Evolutionary conservation across 2,329 filamentous ascomycete species (phyloP).

Genomic region (Cordyceps cicadae): DNA sequence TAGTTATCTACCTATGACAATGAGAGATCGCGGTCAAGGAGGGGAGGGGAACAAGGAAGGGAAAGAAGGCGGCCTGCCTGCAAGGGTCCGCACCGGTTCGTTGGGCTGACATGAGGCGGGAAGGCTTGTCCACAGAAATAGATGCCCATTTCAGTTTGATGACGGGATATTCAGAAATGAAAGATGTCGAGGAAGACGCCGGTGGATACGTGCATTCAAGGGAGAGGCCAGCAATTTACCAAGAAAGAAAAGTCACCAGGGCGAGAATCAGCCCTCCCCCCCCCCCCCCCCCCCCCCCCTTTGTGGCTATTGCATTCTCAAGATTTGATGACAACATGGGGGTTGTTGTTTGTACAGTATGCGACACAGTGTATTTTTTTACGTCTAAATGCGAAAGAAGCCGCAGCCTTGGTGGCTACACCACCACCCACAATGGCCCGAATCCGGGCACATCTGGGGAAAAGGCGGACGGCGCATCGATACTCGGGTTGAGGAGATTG

Average conservation of each 20-base stretch:
- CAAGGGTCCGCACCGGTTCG: conserved; percentile 6
- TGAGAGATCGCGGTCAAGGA: conserved; percentile 7
- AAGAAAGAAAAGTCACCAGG: background rate
- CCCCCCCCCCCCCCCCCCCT: too few relatives aligned
- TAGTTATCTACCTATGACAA: background rate
- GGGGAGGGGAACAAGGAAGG: background rate
- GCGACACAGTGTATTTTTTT: background rate
- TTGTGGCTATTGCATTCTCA: too few relatives aligned
- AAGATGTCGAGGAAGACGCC: background rate
- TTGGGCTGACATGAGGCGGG: background rate
- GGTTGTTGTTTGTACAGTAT: background rate
- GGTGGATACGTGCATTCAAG: background rate
- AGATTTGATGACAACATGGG: background rate
- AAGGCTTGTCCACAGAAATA: background rate
- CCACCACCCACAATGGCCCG: background rate
- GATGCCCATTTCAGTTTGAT: background rate
- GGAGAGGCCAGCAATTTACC: background rate
- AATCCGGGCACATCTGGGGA: background rate
- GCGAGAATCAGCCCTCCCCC: too few relatives aligned
- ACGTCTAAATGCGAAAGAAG: background rate
- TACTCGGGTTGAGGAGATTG: too few relatives aligned
- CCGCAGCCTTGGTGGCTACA: background rate
- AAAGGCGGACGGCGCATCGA: too few relatives aligned
- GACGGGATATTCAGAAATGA: background rate
- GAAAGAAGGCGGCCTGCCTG: background rate